Base-by-base conservation (phyloP, 345 rosid genomes). In the Tarenaya hassleriana region DNA sequence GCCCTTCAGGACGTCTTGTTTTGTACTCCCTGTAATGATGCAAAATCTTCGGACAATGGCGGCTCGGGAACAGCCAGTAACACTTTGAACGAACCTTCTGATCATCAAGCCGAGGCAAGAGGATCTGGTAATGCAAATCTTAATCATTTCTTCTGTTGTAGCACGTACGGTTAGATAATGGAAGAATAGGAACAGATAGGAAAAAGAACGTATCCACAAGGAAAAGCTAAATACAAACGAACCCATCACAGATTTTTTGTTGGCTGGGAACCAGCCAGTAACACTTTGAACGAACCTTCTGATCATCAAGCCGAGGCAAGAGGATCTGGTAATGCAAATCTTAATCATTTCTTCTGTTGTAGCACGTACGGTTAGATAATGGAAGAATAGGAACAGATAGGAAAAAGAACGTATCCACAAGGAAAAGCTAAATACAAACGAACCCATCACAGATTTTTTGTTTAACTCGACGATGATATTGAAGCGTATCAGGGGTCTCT, bases 41-140 rank as follows among this genome's bases (percentile, higher is more conserved):
- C 94, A 43, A 92, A 92, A 64, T 88, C 95, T 62, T 61, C 67
- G 9, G 97, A 88, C 43, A 72, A 86, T 70, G 88, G 91, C 37
- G 98, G 96, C 68, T 92, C 98, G 17, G 94, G 96, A 63, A 88
- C 96, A 40, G 95, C 91, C 16, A 88, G 99, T 69, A 92, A 85
- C 71, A 85, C 88, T 1, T 75, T 68, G 65, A 83, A 79, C 50
- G 97, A 88, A 56, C 77, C 75, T 55, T 73, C 75, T 47, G 80
- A 80, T 71, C 77, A 73, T 60, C 90, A 72, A 49, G 62, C 70
- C n/a, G 95, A 84, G 35, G 83, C 85, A 60, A 81, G 78, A 74
- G 92, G 84, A 60, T 81, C 94, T 65, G 99, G 99, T 92, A 71
- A 24, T 9, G 34, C 34, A 38, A 33, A 41, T 50, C 52, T 37